Base-by-base conservation (phyloP, 257 asterid species). In the Galeopsis tetrahit region DNA sequence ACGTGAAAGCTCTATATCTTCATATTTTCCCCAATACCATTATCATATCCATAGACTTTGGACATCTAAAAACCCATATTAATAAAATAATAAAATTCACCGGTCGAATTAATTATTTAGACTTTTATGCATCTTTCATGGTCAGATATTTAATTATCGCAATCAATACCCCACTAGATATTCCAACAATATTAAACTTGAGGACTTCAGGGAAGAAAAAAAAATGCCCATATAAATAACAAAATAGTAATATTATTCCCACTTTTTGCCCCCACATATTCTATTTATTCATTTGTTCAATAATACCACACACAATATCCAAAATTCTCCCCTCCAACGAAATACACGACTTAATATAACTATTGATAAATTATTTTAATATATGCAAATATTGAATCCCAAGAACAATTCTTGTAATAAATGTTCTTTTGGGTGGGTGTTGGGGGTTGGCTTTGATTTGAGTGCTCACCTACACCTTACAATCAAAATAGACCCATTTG, bases 401-500 rank as follows among this genome's bases (percentile, higher is more conserved):
- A 59, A 1, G 13, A 59, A 10, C 32, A 21, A 5, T 33, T 7
- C 10, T 33, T 34, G 44, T 59, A 34, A 34, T 64, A 21, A 21
- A 39, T 40, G 28, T 8, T 63, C 14, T 15, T 63, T 40, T 4
- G 14, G 4, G 14, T 10, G 64, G 56, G 43, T 10, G 10, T 11
- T 32, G 61, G 4, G 28, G 28, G 28, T 21, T 21, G 28, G 28
- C 28, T 21, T 34, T 76, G 66, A 3, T 61, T 63, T 64, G 72
- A 64, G 56, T 63, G 63, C 39, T 3, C 77, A 77, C 72, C 76
- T 33, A 49, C 61, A 61, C 39, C 60, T 43, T 49, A 15, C 60
- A 51, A 48, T 48, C 21, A 21, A 21, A 21, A 21, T 21, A 21
- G 28, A 21, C 28, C 28, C 28, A 21, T 21, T 21, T 21, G 1